phyloP scores from a whole-genome alignment of 805 yeast species.

The Pachysolen tannophilus region DNA sequence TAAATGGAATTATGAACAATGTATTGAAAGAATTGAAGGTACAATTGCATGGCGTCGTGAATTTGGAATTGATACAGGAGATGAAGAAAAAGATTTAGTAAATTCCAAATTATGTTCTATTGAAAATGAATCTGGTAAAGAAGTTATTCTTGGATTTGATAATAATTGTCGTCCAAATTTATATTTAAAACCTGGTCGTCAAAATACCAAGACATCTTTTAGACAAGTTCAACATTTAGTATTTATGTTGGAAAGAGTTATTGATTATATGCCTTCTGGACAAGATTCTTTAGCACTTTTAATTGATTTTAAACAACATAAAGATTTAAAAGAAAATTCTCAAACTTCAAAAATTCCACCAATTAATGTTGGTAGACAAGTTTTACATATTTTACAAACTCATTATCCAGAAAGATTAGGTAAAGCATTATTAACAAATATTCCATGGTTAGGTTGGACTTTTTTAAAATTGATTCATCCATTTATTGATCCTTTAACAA shows the following conservation, averaged over 20 bases:
- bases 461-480: conserved; percentile 89
- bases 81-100: conserved; percentile 24
- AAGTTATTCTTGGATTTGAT: conserved; percentile 86
- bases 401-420: conserved; percentile 98
- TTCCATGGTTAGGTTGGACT: conserved; percentile 92
- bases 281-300: conserved; percentile 89
- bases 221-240: conserved; percentile 94
- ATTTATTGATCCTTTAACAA: conserved; percentile 90
- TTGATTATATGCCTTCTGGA: conserved; percentile 93
- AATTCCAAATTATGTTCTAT: conserved; percentile 46
- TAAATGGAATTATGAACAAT: conserved; percentile 72
- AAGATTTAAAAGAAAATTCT: conserved; percentile 36
- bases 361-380: conserved; percentile 81
- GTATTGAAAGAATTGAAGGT: conserved; percentile 64
- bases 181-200: conserved; percentile 90
- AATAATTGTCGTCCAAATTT: conserved; percentile 87
- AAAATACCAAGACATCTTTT: conserved; percentile 83
- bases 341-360: conserved; percentile 71
- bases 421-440: conserved; percentile 82
- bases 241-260: conserved; percentile 84
- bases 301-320: conserved; percentile 85
- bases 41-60: conserved; percentile 92
- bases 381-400: conserved; percentile 85
- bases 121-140: conserved; percentile 90
- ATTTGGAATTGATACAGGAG: conserved; percentile 60